A percentile compares a stretch with the other conserved stretches of the same genome.
These are phyloP conservation scores for Citrus medica DNA, from an alignment of 345 rosid genomes.

Conservation along the genomic window DNA sequence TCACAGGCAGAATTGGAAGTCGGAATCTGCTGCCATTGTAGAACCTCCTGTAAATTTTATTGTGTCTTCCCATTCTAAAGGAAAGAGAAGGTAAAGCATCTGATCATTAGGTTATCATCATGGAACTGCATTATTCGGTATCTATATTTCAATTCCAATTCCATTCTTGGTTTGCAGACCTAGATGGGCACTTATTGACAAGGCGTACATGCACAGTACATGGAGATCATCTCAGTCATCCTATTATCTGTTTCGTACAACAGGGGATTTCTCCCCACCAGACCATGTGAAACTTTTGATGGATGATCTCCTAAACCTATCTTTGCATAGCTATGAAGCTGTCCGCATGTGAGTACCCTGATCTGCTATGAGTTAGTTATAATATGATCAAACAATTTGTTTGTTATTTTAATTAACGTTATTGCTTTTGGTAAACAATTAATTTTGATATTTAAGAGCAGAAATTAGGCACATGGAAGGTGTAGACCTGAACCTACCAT, in stretches of 20 bases:
- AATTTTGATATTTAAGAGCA: background rate
- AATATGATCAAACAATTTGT: background rate
- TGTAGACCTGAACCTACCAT: background rate
- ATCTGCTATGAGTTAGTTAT: constrained; percentile 8
- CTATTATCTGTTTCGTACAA: constrained; percentile 78
- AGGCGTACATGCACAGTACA: constrained; percentile 89
- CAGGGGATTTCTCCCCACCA: constrained; percentile 73
- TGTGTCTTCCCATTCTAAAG: constrained; percentile 73
- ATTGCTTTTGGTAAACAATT: background rate
- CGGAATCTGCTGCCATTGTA: constrained; percentile 91
- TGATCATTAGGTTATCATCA: constrained; percentile 11
- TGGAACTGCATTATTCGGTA: background rate
- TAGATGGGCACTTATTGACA: constrained; percentile 96
- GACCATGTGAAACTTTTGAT: constrained; percentile 61
- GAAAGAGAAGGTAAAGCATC: constrained; percentile 72
- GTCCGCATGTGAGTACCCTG: constrained; percentile 79
- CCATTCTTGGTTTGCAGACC: constrained; percentile 57
- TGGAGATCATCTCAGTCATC: constrained; percentile 98
- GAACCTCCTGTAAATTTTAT: constrained; percentile 97
- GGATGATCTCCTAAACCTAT: constrained; percentile 84
- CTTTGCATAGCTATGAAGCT: constrained; percentile 90
- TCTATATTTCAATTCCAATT: constrained; percentile 9
- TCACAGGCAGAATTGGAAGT: constrained; percentile 98
- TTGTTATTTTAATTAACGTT: background rate
- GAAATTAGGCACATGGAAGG: background rate